These are phyloP conservation scores for Medicago arabica DNA, from an alignment of 306 rosid species.

Conservation along the genomic window DNA sequence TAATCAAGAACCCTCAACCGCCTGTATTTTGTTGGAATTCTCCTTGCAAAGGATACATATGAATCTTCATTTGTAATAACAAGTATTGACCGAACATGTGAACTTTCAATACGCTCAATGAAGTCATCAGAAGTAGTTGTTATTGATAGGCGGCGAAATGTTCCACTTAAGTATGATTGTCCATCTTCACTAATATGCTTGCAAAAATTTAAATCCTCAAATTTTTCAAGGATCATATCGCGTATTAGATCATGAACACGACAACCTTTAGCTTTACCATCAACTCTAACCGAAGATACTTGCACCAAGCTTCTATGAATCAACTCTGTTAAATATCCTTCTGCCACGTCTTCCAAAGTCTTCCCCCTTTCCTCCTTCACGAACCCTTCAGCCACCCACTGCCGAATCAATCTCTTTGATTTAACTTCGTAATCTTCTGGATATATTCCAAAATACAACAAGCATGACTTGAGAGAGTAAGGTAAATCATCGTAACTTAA, in stretches of 20 bases:
- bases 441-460: slow-evolving; percentile 38
- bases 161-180: background rate
- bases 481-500: slow-evolving; percentile 20
- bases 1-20: slow-evolving; percentile 23
- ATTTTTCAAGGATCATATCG: background rate
- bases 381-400: slow-evolving; percentile 40
- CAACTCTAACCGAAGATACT: background rate
- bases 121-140: background rate
- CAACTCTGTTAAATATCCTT: slow-evolving; percentile 14
- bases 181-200: background rate
- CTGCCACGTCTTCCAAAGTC: slow-evolving; percentile 26
- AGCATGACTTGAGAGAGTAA: background rate
- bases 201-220: background rate
- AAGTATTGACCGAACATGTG: background rate
- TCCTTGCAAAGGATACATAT: too few species aligned
- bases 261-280: background rate
- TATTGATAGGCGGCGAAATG: background rate
- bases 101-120: background rate
- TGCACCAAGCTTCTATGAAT: slow-evolving; percentile 23
- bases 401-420: background rate
- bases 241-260: slow-evolving; percentile 3
- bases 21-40: background rate
- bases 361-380: background rate
- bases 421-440: background rate
- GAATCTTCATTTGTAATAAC: background rate